Base-by-base conservation (phyloP, 805 yeast genomes). In the Yamadazyma scolyti region DNA sequence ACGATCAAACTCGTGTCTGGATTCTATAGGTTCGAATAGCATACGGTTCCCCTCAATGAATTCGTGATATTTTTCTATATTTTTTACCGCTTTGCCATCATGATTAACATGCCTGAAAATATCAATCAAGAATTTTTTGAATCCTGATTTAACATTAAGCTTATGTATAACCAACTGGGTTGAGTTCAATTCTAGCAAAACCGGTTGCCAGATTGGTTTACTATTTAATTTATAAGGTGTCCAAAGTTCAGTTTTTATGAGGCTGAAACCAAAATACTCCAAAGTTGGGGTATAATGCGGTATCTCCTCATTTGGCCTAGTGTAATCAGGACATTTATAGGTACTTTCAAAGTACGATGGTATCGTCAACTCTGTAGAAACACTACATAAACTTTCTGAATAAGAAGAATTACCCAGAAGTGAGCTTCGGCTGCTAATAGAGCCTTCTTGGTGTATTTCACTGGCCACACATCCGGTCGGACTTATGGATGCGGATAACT, bases 1-100 rank as follows among this genome's bases (percentile, higher is more conserved):
- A 5, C 14, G 6, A 13, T 43, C 33, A 38, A 61, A 56, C 10
- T 23, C 17, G 3, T 19, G 16, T 31, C 45, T 47, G 7, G 29
- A 25, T n/a, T 34, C 27, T 2, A 50, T 48, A 9, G 71, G 70
- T 40, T 65, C 71, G 27, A 65, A 56, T n/a, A 65, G 47, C 39
- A 61, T 36, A n/a, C 36, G 40, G 43, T 65, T 65, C 26, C 56
- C 50, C 30, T 39, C 33, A 8, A 62, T 32, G 9, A 40, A 27
- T 1, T 37, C 33, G 29, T 52, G 42, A 39, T 46, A 45, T 17
- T 42, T 42, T 5, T 47, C 42, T 5, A 60, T 33, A 3, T 27
- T 35, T 12, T 39, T 32, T 6, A 60, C 35, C 9, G 31, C 20
- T 27, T 44, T n/a, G n/a, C n/a, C n/a, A n/a, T n/a, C n/a, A n/a